Conservation (phyloP, 179 eudicot species). For the Gypsophila paniculata region DNA sequence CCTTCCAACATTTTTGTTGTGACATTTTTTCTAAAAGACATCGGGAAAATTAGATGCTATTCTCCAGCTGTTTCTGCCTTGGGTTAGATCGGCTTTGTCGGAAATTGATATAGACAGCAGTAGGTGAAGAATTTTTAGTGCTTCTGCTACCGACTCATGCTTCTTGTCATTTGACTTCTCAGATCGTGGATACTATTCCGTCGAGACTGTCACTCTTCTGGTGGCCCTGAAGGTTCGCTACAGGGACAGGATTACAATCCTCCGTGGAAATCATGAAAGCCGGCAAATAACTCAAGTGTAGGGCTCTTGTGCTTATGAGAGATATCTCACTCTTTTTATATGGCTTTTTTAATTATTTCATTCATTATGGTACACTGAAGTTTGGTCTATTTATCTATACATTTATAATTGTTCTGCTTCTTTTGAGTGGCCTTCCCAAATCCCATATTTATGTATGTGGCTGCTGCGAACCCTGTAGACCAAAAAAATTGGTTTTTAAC, state of each 20-base stretch:
- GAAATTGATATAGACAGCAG: no score
- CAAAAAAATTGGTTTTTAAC: background rate
- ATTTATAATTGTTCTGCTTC: background rate
- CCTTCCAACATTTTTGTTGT: no score
- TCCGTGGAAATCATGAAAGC: conserved; percentile 93
- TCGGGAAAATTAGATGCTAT: no score
- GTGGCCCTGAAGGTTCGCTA: conserved; percentile 91
- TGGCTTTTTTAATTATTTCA: background rate
- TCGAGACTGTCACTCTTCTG: conserved; percentile 81
- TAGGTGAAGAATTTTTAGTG: no score
- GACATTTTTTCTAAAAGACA: no score
- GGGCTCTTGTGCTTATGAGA: conserved; percentile 28
- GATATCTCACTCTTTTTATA: conserved; percentile 8
- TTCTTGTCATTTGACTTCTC: conserved; percentile 21
- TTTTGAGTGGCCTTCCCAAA: background rate
- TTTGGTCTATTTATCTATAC: conserved; percentile 3
- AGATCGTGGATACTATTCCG: conserved; percentile 97
- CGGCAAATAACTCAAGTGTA: conserved; percentile 99
- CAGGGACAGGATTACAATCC: conserved; percentile 81
- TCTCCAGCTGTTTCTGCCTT: no score
- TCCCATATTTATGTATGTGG: background rate
- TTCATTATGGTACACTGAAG: background rate
- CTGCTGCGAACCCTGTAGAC: background rate
- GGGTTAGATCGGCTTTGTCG: no score
- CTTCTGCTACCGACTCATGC: background rate